Percentiles rank a stretch among this genome's conserved stretches.
These are phyloP conservation scores for bread wheat (Triticum aestivum) DNA, from an alignment of 176 grass and related monocot species.

Conservation along the genomic window DNA sequence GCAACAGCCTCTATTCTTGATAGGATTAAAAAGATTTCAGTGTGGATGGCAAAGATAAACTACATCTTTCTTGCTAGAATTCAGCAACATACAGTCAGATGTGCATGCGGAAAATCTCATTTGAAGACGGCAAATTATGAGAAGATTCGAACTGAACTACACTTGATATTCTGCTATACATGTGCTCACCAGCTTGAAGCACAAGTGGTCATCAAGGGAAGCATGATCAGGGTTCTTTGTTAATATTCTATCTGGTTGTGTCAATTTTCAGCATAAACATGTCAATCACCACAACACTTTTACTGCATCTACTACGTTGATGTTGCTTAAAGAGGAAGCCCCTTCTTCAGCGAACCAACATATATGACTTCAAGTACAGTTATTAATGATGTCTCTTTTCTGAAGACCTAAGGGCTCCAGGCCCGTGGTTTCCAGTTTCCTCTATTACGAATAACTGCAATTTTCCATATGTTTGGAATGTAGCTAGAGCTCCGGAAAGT, in stretches of 20 bases:
- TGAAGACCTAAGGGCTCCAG: neutral
- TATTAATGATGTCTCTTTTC: neutral
- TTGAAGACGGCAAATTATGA: neutral
- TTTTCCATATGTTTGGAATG: neutral
- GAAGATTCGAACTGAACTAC: neutral
- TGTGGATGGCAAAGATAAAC: neutral
- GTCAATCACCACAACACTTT: neutral
- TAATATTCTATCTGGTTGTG: neutral
- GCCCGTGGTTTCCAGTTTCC: neutral
- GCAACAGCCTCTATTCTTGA: neutral
- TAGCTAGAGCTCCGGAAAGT: neutral
- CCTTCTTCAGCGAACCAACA: neutral
- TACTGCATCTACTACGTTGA: neutral
- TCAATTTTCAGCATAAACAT: neutral
- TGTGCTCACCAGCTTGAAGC: neutral
- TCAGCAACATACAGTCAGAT: neutral
- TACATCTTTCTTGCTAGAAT: constrained; percentile 18
- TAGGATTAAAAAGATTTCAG: neutral
- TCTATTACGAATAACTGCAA: neutral
- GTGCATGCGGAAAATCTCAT: neutral
- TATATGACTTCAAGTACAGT: neutral
- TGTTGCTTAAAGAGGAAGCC: neutral
- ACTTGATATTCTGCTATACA: neutral
- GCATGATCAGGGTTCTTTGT: neutral
- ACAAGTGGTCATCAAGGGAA: neutral